Percentiles rank a stretch among this genome's conserved stretches.
Evolutionary conservation across 2,329 filamentous ascomycete genomes (phyloP).

Genomic region (Hymenoscyphus infarciens): DNA sequence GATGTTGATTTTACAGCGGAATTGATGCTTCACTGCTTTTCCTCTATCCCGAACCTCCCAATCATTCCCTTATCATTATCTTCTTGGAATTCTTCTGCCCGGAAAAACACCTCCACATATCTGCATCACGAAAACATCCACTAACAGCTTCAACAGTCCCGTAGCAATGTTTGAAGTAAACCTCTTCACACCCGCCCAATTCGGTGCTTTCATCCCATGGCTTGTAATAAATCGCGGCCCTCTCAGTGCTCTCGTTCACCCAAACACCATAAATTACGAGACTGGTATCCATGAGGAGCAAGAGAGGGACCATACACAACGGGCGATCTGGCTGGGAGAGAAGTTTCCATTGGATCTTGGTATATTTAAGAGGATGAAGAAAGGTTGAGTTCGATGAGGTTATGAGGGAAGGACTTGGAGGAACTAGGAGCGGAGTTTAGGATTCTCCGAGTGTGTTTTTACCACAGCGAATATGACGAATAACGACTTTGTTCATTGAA

Average conservation of each 20-base stretch:
- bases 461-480: too few species aligned
- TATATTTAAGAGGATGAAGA: conserved; percentile 6
- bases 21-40: background rate
- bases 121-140: background rate
- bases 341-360: conserved; percentile 56
- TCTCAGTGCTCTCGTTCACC: conserved; percentile 75
- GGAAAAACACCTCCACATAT: background rate
- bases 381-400: too few species aligned
- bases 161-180: conserved; percentile 93
- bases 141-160: conserved; percentile 38
- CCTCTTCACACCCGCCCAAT: conserved; percentile 78
- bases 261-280: conserved; percentile 66
- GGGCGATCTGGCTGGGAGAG: conserved; percentile 73
- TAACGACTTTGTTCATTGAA: too few species aligned
- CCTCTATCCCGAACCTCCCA: background rate
- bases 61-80: background rate
- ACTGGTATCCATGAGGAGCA: conserved; percentile 37
- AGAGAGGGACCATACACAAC: conserved; percentile 45
- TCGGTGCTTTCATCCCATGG: conserved; percentile 87
- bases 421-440: background rate
- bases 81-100: background rate
- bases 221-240: conserved; percentile 77
- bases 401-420: background rate
- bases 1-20: background rate
- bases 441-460: too few species aligned